phyloP scores from a whole-genome alignment of 116 monocot genomes.

The Zostera marina region DNA sequence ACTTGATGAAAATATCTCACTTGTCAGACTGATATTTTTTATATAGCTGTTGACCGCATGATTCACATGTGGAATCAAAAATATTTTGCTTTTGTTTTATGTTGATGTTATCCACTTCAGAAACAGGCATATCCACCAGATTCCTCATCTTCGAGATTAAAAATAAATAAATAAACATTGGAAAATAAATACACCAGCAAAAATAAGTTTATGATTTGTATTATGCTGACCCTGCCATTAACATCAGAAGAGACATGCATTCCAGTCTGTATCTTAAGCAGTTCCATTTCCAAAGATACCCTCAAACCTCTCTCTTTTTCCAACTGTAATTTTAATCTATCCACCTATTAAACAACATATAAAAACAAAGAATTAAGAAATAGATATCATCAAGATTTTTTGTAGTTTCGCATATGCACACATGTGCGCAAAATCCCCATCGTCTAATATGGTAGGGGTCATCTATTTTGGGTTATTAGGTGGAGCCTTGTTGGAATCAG shows the following conservation, averaged over 20 bases:
- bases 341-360: constrained; percentile 28
- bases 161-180: not conserved
- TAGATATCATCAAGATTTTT: no score
- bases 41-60: constrained; percentile 22
- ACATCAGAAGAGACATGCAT: constrained; percentile 18
- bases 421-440: no score
- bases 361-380: not conserved
- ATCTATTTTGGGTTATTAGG: no score
- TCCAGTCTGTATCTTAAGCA: constrained; percentile 33
- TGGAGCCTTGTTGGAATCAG: no score
- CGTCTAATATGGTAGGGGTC: no score
- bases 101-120: constrained; percentile 51
- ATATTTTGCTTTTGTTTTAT: constrained; percentile 35
- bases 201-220: not conserved
- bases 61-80: constrained; percentile 25
- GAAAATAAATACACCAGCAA: not conserved
- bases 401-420: no score
- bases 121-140: constrained; percentile 57
- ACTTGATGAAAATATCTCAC: constrained; percentile 11
- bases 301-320: constrained; percentile 62
- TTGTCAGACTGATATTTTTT: constrained; percentile 1
- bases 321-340: constrained; percentile 42
- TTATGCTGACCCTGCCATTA: constrained; percentile 41
- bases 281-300: constrained; percentile 46
- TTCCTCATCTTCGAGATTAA: constrained; percentile 36